These are phyloP conservation scores for Penicillium palitans DNA, from an alignment of 2,329 filamentous ascomycete genomes.

Conservation along the genomic window DNA sequence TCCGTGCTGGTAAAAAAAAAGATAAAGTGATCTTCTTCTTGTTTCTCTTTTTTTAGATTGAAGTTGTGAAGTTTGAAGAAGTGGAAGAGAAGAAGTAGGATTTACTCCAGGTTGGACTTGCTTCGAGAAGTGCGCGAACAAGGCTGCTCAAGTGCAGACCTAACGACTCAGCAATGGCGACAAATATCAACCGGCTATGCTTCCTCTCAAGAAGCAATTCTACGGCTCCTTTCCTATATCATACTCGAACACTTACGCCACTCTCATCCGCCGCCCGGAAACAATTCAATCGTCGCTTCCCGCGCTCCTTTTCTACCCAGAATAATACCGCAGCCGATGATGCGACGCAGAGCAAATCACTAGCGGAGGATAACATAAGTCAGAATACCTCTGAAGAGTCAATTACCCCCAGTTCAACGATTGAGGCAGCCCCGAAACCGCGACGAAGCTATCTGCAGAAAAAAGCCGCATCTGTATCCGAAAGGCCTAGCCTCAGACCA, in stretches of 20 bases:
- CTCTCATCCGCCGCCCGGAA: slow-evolving; percentile 9
- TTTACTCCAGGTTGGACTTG: not conserved
- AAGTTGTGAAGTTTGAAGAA: not conserved
- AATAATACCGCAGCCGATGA: slow-evolving; percentile 4
- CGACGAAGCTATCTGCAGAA: slow-evolving; percentile 28
- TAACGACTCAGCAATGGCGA: slow-evolving; percentile 28
- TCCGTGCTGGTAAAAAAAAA: not conserved
- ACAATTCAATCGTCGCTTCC: slow-evolving; percentile 11
- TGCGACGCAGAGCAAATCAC: not conserved
- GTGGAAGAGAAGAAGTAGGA: not conserved
- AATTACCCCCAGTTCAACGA: not conserved
- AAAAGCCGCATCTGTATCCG: slow-evolving; percentile 17
- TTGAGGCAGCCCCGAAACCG: slow-evolving; percentile 6
- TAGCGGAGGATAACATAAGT: not conserved
- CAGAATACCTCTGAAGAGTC: slow-evolving; percentile 6
- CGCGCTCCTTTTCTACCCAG: slow-evolving; percentile 21
- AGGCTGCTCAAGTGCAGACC: not conserved
- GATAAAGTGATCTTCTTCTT: not conserved
- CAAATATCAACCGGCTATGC: slow-evolving; percentile 34
- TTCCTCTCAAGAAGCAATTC: slow-evolving; percentile 32
- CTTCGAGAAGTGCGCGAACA: not conserved
- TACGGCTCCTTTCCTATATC: slow-evolving; percentile 68
- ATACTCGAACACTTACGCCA: slow-evolving; percentile 61
- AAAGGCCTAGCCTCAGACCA: not conserved
- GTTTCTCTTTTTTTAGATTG: not conserved